A percentile compares a stretch with the other conserved stretches of the same genome.
Conservation (phyloP, 2,329 filamentous ascomycete species). For the Nothopassalora personata region DNA sequence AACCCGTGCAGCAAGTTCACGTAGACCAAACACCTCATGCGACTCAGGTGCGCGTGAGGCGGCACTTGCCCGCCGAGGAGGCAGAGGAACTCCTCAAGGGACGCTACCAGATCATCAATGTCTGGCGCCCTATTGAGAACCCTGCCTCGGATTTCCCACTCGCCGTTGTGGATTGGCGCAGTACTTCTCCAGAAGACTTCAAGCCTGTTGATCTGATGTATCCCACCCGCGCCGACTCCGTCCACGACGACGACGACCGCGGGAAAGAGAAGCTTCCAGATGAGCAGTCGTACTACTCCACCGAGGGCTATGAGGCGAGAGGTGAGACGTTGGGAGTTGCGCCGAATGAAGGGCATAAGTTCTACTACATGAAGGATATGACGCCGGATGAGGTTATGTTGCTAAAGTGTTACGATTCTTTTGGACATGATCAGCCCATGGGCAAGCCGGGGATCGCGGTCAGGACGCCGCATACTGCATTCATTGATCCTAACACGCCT, state of each 20-base stretch:
- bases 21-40: conserved; percentile 65
- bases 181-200: conserved; percentile 53
- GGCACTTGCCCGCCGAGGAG: conserved; percentile 54
- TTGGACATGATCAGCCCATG: conserved; percentile 38
- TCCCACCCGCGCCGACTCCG: conserved; percentile 42
- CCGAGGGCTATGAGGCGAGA: conserved; percentile 56
- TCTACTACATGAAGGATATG: conserved; percentile 66
- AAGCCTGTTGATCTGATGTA: conserved; percentile 60
- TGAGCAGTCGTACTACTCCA: conserved; percentile 41
- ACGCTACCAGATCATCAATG: conserved; percentile 64
- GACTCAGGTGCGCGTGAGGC: conserved; percentile 55
- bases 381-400: conserved; percentile 51
- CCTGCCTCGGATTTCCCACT: conserved; percentile 64
- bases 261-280: conserved; percentile 55
- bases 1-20: conserved; percentile 65
- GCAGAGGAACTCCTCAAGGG: conserved; percentile 53
- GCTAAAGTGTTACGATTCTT: conserved; percentile 47
- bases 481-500: conserved; percentile 67
- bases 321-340: conserved; percentile 60
- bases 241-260: conserved; percentile 46
- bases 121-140: conserved; percentile 62
- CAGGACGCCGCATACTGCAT: conserved; percentile 66
- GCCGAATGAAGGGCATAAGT: conserved; percentile 54
- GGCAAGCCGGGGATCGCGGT: conserved; percentile 38
- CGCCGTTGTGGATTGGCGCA: conserved; percentile 61